Percentiles rank a stretch among this genome's conserved stretches.
These are phyloP conservation scores for Trichomonas tenax DNA, from an alignment of 208 protist genomes.

Conservation along the genomic window DNA sequence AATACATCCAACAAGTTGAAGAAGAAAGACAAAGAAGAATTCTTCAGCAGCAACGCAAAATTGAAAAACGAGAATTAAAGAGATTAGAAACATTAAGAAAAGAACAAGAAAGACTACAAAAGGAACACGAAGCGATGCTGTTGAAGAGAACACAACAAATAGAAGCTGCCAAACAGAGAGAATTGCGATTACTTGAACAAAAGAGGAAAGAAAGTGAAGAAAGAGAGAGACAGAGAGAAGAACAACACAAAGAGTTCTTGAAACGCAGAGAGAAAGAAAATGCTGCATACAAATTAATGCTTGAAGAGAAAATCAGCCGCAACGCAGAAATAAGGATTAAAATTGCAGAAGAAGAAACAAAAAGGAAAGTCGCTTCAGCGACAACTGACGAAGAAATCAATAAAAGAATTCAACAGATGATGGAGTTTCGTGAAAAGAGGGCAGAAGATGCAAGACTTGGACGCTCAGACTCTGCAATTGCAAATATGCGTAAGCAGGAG, in stretches of 20 bases:
- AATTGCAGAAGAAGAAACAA: neutral
- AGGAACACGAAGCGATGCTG: neutral
- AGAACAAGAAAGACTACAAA: neutral
- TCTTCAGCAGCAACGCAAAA: neutral
- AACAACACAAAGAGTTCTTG: neutral
- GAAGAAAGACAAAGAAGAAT: neutral
- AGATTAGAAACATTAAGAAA: neutral
- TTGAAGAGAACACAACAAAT: neutral
- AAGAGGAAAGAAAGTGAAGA: neutral
- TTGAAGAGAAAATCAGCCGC: neutral
- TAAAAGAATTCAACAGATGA: neutral
- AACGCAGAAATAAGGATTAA: neutral
- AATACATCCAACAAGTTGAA: neutral
- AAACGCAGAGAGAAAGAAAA: neutral
- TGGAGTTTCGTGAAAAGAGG: neutral
- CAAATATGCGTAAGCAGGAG: neutral
- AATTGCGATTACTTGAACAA: neutral
- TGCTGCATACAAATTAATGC: neutral
- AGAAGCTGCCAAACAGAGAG: neutral
- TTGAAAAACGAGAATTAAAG: neutral
- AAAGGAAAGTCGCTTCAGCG: neutral
- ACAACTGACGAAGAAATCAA: slow-evolving; percentile 4
- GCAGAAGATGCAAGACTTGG: neutral
- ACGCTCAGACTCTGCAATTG: neutral
- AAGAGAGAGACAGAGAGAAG: neutral